Base-by-base conservation (phyloP, 139 green algal species). In the Chlorella sp. region DNA sequence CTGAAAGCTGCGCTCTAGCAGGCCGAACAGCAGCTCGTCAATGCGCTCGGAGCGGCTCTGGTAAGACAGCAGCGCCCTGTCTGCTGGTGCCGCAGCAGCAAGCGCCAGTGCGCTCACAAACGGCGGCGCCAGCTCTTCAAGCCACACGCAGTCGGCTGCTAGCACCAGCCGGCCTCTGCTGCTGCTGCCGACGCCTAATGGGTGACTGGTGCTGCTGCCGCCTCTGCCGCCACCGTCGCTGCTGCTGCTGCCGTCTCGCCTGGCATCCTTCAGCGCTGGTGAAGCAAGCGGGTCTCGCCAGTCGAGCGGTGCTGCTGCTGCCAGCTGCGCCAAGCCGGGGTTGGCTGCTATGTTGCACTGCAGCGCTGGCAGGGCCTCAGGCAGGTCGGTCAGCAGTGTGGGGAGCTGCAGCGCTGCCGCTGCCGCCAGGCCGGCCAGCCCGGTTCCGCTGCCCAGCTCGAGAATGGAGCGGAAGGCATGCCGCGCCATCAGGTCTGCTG, bases 141-240 rank as follows among this genome's bases (percentile, higher is more conserved):
- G 48, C 86, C 86, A 89, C 9, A 87, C 74, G 8, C 80, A 86
- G 65, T 89, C 86, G 38, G 81, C 80, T 44, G 86, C 86, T 3
- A 89, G 38, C 36, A 87, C 70, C 22, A 87, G 51, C 9, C 62
- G 40, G 64, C 46, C 6, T 14, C n/a, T 36, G 38, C 46, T 51
- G 40, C 32, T n/a, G 46, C 20, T 0, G 51, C 1, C 2, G 69
- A 40, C n/a, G 41, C 48, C 44, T 22, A 38, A 30, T 60, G 38
- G 36, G 51, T n/a, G 28, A 28, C 8, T 67, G 30, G 80, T 20
- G 80, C 77, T 43, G 79, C 85, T 32, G 13, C 43, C 40, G 22
- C 32, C 22, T 60, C 84, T 54, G 48, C 51, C 40, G 65, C 44
- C 22, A 34, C 76, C 44, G 11, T 44, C 17, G 20, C 56, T 44